A percentile compares a stretch with the other conserved stretches of the same genome.
Conservation (phyloP, 2,329 filamentous ascomycete species). For the Xenosphaeropsis pyriputrescens region DNA sequence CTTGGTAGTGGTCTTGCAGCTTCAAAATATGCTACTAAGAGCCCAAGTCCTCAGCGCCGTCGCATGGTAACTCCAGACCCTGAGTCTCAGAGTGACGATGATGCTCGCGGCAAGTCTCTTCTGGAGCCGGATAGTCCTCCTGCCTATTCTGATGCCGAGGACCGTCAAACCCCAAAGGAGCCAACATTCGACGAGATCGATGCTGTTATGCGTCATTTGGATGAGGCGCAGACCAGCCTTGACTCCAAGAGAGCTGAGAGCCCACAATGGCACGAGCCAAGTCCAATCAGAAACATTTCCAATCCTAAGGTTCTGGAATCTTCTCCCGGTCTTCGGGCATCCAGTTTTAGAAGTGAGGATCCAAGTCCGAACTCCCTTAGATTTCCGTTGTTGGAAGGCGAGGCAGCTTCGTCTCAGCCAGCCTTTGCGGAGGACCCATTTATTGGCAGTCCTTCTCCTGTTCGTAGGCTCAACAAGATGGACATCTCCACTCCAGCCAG, state of each 20-base stretch:
- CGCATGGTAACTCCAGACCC: slow-evolving; percentile 2
- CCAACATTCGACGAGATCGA: slow-evolving; percentile 71
- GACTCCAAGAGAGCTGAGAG: slow-evolving; percentile 24
- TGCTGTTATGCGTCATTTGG: slow-evolving; percentile 78
- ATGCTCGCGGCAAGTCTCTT: slow-evolving; percentile 13
- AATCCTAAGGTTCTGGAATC: slow-evolving; percentile 37
- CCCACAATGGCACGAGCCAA: slow-evolving; percentile 32
- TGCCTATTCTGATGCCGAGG: slow-evolving; percentile 4
- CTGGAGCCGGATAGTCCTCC: slow-evolving; percentile 10
- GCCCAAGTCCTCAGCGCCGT: slow-evolving; percentile 10
- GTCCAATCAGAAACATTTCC: slow-evolving; percentile 31
- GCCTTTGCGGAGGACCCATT: slow-evolving; percentile 28
- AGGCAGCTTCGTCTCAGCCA: slow-evolving; percentile 25
- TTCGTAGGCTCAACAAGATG: slow-evolving; percentile 48
- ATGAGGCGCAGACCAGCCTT: slow-evolving; percentile 56
- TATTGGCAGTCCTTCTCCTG: slow-evolving; percentile 24
- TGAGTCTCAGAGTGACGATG: slow-evolving; percentile 9
- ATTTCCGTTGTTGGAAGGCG: slow-evolving; percentile 30
- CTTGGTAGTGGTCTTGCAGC: slow-evolving; percentile 8
- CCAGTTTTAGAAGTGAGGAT: slow-evolving; percentile 36
- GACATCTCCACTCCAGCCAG: slow-evolving; percentile 52
- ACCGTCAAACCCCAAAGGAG: slow-evolving; percentile 5
- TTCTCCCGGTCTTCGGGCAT: neutral
- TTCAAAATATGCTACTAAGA: slow-evolving; percentile 14
- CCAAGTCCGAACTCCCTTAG: slow-evolving; percentile 59